Percentiles rank a stretch among this genome's conserved stretches.
These are phyloP conservation scores for Castanea mollissima DNA, from an alignment of 306 rosid genomes.

Conservation along the genomic window DNA sequence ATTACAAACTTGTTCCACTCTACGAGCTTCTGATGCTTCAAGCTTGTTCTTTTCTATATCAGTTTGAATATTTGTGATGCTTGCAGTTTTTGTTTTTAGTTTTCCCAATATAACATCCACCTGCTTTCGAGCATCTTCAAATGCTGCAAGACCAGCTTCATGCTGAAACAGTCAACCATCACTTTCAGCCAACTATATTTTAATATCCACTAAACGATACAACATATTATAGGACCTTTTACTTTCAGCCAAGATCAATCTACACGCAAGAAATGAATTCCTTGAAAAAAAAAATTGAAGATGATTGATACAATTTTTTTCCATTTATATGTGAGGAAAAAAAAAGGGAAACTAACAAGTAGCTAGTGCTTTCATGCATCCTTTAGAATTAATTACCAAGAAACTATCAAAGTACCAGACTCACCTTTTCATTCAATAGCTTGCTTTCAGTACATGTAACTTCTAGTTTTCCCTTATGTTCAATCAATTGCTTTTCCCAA, in stretches of 20 bases:
- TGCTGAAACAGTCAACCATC: constrained; percentile 51
- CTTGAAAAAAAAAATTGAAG: neutral
- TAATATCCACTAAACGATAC: neutral
- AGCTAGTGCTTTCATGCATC: neutral
- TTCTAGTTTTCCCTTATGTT: constrained; percentile 89
- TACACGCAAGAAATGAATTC: too few species aligned
- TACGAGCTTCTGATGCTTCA: constrained; percentile 63
- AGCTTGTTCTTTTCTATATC: constrained; percentile 62
- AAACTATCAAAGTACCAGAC: constrained; percentile 1
- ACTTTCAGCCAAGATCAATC: neutral
- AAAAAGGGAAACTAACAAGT: neutral
- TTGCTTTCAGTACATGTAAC: constrained; percentile 71
- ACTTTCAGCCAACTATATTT: constrained; percentile 15
- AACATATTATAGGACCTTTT: neutral
- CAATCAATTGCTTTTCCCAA: constrained; percentile 89
- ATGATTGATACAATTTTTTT: neutral
- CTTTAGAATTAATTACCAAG: neutral
- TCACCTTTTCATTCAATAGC: constrained; percentile 84
- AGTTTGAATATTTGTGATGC: constrained; percentile 47
- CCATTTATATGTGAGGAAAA: neutral
- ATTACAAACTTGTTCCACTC: constrained; percentile 68
- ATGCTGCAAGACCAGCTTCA: constrained; percentile 70
- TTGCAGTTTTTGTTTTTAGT: constrained; percentile 47
- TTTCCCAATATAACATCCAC: constrained; percentile 57
- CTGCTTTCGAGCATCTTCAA: constrained; percentile 68